Evolutionary conservation across 1,284 basidiomycete species (phyloP), one percentile per base, ranked within the genome.

Genomic region (Rhodotorula sp.): DNA sequence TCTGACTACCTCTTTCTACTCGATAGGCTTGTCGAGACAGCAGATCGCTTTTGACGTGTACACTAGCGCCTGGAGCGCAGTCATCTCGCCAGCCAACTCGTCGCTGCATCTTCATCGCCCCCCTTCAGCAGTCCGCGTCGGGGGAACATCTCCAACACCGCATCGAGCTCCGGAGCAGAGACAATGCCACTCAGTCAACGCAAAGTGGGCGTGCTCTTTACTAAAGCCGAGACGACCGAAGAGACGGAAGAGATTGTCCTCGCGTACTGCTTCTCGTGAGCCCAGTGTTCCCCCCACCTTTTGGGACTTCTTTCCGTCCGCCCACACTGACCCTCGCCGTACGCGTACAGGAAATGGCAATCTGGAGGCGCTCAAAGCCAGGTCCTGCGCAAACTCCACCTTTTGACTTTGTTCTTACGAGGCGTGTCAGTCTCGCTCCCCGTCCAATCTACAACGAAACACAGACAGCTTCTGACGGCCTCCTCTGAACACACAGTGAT

Each of bases 381-480:
- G 14, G 70, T 71, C 16, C 48, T 68, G 50, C 57, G 66, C 55
- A 71, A 71, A 48, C 56, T 71, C 16, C 70, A 71, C 52, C 63
- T 71, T 23, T 28, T 71, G 18, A 68, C 66, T 6, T 56, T 68
- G 14, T 71, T 66, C 66, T 57, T 71, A 18, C 66, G 70, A 19
- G 70, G 62, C 18, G 14, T 71, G 62, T 65, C 15, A 52, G 68
- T 61, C 45, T 34, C 49, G 48, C 8, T 12, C 31, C 43, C 6
- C 47, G 28, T 28, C 58, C n/a, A 14, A 54, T 38, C 6, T 15
- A 19, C 45, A 6, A 5, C 21, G 10, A 10, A 4, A 14, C 38
- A 26, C 18, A 18, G 26, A 45, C 52, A 56, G 43, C 55, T 31
- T 50, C 49, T 34, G 43, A 26, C 58, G 43, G 58, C 19, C 43